Evolutionary conservation across 2,329 filamentous ascomycete genomes (phyloP).

Genomic region (Microthyrium microscopicum): DNA sequence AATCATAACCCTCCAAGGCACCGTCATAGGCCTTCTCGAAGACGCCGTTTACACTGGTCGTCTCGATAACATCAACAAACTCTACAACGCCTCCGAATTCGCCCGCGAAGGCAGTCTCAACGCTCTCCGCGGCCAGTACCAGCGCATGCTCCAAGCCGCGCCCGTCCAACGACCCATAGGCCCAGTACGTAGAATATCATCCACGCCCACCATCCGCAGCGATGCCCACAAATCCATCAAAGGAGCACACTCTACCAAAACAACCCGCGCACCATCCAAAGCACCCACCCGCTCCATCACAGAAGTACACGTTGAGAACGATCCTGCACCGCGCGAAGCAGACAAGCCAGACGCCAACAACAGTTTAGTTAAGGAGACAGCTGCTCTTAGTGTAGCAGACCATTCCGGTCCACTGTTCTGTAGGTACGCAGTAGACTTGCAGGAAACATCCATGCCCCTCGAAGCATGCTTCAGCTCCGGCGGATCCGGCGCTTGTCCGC

Average conservation of each 20-base stretch:
- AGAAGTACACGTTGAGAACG: neutral
- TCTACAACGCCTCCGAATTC: constrained; percentile 23
- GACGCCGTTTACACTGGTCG: constrained; percentile 25
- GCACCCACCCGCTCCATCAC: neutral
- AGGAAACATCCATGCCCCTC: constrained; percentile 16
- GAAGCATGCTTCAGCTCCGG: constrained; percentile 17
- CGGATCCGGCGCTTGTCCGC: constrained; percentile 16
- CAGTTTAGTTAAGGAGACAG: neutral
- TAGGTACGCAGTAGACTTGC: constrained; percentile 19
- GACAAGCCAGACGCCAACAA: neutral
- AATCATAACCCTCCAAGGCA: constrained; percentile 26
- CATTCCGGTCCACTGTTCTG: constrained; percentile 15
- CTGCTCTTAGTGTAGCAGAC: neutral
- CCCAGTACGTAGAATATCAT: constrained; percentile 4
- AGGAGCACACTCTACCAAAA: neutral
- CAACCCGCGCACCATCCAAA: no score
- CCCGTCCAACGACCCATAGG: constrained; percentile 2
- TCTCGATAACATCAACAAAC: constrained; percentile 21
- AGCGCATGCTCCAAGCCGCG: constrained; percentile 13
- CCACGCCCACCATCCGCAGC: constrained; percentile 1
- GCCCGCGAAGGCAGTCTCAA: constrained; percentile 24
- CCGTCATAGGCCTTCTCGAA: constrained; percentile 27
- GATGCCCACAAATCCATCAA: neutral
- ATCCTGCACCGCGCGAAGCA: neutral
- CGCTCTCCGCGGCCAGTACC: constrained; percentile 20